A percentile compares a stretch with the other conserved stretches of the same genome.
Evolutionary conservation across 2,329 filamentous ascomycete species (phyloP).

Genomic region (Fusarium coicis): DNA sequence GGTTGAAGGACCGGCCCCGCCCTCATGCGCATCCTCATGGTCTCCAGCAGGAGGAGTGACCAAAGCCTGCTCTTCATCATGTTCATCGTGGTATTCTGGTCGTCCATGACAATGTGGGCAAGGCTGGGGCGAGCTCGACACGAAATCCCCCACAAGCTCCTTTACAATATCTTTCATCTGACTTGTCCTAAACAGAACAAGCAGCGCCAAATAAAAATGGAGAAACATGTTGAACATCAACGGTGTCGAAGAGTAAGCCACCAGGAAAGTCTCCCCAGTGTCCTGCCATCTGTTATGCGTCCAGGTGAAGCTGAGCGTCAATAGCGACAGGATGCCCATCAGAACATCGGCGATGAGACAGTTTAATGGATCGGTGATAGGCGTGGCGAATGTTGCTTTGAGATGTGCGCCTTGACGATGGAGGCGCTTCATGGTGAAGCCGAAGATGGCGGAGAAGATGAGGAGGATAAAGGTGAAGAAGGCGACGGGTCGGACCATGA

Average conservation of each 20-base stretch:
- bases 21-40: not conserved
- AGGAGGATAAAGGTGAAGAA: not conserved
- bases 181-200: not conserved
- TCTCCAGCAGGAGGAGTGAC: not conserved
- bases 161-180: not conserved
- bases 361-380: not conserved
- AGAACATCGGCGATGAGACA: not conserved
- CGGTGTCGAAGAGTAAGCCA: not conserved
- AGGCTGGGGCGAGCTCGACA: not conserved
- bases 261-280: not conserved
- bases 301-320: slow-evolving; percentile 1
- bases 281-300: not conserved
- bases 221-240: slow-evolving; percentile 9
- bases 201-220: not conserved
- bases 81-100: not conserved
- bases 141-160: not conserved
- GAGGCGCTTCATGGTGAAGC: not conserved
- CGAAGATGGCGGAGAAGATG: not conserved
- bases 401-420: not conserved
- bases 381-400: not conserved
- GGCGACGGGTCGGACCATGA: not conserved
- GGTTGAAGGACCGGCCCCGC: not conserved
- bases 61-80: not conserved
- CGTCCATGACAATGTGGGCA: not conserved
- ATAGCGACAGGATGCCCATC: not conserved